Conservation (phyloP, 2,329 filamentous ascomycete species). For the Talaromyces sp. region DNA sequence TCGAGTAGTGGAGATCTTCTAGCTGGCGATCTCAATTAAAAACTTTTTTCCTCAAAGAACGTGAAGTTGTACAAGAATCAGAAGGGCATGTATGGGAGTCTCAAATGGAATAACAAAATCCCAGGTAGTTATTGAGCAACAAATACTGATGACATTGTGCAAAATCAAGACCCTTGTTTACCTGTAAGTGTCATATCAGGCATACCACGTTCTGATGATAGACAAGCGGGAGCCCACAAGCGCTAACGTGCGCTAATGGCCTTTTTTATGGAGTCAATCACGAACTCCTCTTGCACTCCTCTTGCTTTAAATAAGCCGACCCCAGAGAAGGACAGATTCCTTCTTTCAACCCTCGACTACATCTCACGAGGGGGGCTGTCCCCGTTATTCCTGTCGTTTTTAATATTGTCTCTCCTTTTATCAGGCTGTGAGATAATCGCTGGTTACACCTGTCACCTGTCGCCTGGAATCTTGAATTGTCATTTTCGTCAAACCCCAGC, state of each 20-base stretch:
- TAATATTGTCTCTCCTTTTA: not conserved
- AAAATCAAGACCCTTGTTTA: not conserved
- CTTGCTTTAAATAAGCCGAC: not conserved
- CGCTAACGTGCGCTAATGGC: not conserved
- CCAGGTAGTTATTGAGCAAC: not conserved
- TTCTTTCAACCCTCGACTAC: not conserved
- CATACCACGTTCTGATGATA: not conserved
- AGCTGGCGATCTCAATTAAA: constrained; percentile 14
- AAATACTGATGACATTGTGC: no score
- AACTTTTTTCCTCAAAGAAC: not conserved
- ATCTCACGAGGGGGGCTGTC: constrained; percentile 5
- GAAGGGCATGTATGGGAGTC: no score
- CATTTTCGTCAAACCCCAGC: not conserved
- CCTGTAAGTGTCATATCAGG: not conserved
- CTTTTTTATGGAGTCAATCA: constrained; percentile 6
- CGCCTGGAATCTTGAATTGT: not conserved
- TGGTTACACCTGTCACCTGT: not conserved
- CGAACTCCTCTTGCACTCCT: not conserved
- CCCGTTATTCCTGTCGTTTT: not conserved
- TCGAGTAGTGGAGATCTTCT: constrained; percentile 9
- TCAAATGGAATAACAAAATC: not conserved
- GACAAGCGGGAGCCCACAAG: not conserved
- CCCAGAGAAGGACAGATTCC: not conserved
- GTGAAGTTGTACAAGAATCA: not conserved
- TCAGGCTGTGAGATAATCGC: not conserved